Percentiles rank a stretch among this genome's conserved stretches.
Evolutionary conservation across 108 stramenopile genomes (phyloP).

Genomic region (Halocafeteria seosinensis): DNA sequence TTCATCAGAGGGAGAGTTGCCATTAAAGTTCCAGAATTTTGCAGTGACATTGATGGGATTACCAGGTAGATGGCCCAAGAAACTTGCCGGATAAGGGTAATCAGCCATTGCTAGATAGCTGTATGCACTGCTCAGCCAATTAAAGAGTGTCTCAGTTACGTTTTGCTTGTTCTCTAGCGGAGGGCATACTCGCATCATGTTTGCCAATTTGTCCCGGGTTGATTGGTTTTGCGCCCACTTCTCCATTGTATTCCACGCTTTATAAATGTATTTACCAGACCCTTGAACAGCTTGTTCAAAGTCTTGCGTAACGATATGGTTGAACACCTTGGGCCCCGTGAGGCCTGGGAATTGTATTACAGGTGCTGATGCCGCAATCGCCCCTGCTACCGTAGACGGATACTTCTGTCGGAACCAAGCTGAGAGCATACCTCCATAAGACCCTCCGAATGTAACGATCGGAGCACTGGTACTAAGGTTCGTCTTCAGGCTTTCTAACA

Average conservation of each 20-base stretch:
- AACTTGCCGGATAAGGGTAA: slow-evolving; percentile 28
- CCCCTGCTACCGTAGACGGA: slow-evolving; percentile 52
- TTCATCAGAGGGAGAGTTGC: background rate
- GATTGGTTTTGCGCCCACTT: background rate
- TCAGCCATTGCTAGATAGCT: slow-evolving; percentile 30
- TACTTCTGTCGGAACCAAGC: slow-evolving; percentile 67
- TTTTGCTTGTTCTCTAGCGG: background rate
- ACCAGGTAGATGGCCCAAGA: background rate
- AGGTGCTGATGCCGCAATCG: slow-evolving; percentile 58
- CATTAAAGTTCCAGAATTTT: background rate
- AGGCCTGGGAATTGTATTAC: slow-evolving; percentile 19
- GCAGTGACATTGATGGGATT: background rate
- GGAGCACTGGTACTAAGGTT: slow-evolving; percentile 5
- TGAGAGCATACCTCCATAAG: slow-evolving; percentile 76
- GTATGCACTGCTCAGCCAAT: slow-evolving; percentile 16
- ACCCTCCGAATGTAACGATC: slow-evolving; percentile 62
- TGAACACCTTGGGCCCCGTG: background rate
- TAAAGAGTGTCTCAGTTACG: background rate
- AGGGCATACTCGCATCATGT: background rate
- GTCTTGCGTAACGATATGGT: background rate
- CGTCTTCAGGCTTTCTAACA: slow-evolving; percentile 32
- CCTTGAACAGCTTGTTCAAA: background rate
- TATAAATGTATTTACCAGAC: background rate
- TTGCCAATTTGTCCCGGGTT: background rate
- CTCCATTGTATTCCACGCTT: background rate